These are phyloP conservation scores for Tagetes erecta DNA, from an alignment of 129 eudicot genomes.

Conservation along the genomic window DNA sequence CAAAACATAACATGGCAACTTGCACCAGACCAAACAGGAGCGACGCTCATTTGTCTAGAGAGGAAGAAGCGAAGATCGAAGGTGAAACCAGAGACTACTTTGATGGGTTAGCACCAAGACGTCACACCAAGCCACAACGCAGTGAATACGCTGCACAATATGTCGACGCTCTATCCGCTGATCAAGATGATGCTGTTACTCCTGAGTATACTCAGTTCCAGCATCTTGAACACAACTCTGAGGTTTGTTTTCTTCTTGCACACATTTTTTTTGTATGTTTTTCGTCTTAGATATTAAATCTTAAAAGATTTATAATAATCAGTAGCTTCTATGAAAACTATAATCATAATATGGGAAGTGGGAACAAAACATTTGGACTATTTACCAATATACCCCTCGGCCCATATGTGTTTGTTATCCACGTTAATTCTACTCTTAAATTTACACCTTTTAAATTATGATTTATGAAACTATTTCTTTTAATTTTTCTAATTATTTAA, in stretches of 20 bases:
- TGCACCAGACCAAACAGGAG: slow-evolving; percentile 71
- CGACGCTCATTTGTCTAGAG: slow-evolving; percentile 65
- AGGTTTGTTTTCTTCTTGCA: slow-evolving; percentile 39
- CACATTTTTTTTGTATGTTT: not conserved
- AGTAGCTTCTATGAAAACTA: not conserved
- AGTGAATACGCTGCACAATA: slow-evolving; percentile 67
- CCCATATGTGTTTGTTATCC: no score
- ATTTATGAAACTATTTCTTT: no score
- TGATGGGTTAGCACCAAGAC: slow-evolving; percentile 69
- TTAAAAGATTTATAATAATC: not conserved
- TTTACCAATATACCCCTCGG: no score
- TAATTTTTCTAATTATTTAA: no score
- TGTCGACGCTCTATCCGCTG: slow-evolving; percentile 36
- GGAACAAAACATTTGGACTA: not conserved
- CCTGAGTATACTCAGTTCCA: slow-evolving; percentile 67
- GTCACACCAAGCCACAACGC: slow-evolving; percentile 90
- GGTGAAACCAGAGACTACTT: slow-evolving; percentile 65
- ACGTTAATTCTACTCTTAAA: no score
- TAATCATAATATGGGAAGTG: not conserved
- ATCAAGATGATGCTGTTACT: slow-evolving; percentile 23
- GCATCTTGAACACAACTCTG: slow-evolving; percentile 67
- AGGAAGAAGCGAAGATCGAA: slow-evolving; percentile 69
- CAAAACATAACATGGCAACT: slow-evolving; percentile 37
- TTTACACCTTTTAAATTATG: no score
- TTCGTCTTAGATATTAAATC: not conserved